These are phyloP conservation scores for Mycena sanguinolenta DNA, from an alignment of 768 basidiomycete species.

Conservation along the genomic window DNA sequence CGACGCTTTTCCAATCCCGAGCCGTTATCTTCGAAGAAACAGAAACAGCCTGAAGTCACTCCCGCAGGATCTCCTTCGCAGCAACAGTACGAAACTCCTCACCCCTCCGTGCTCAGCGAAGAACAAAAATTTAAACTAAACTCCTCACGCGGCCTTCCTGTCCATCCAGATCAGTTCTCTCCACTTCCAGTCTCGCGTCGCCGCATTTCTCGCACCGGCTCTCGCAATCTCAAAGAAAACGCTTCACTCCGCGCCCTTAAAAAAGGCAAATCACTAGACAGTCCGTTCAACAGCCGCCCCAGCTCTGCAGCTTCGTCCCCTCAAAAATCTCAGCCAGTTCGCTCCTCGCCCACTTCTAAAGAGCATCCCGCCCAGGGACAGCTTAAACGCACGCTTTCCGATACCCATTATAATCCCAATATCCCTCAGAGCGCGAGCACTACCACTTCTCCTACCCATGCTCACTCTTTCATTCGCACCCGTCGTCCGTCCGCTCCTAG, in stretches of 20 bases:
- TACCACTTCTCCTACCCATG: constrained; percentile 32
- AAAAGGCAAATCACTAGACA: constrained; percentile 48
- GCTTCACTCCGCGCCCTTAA: constrained; percentile 24
- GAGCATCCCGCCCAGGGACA: constrained; percentile 30
- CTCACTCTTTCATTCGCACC: constrained; percentile 23
- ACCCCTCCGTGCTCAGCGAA: constrained; percentile 46
- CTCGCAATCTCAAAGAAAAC: constrained; percentile 41
- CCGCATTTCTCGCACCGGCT: constrained; percentile 50
- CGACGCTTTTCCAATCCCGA: constrained; percentile 50
- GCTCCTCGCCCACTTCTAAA: not conserved
- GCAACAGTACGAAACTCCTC: constrained; percentile 39
- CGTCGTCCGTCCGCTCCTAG: constrained; percentile 41
- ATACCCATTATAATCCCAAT: constrained; percentile 37
- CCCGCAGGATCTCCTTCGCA: constrained; percentile 32
- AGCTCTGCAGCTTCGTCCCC: constrained; percentile 56
- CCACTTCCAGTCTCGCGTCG: constrained; percentile 56
- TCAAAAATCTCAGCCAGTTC: constrained; percentile 35
- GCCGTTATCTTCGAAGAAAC: constrained; percentile 50
- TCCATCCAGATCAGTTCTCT: constrained; percentile 53
- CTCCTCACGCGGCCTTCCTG: constrained; percentile 38
- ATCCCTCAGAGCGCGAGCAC: constrained; percentile 34
- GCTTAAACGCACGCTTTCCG: constrained; percentile 57
- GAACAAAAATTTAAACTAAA: constrained; percentile 41
- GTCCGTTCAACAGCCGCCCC: constrained; percentile 63
- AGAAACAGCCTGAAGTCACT: constrained; percentile 42